These are phyloP conservation scores for Nematodospora anomalae DNA, from an alignment of 1,139 yeast species.

Conservation along the genomic window DNA sequence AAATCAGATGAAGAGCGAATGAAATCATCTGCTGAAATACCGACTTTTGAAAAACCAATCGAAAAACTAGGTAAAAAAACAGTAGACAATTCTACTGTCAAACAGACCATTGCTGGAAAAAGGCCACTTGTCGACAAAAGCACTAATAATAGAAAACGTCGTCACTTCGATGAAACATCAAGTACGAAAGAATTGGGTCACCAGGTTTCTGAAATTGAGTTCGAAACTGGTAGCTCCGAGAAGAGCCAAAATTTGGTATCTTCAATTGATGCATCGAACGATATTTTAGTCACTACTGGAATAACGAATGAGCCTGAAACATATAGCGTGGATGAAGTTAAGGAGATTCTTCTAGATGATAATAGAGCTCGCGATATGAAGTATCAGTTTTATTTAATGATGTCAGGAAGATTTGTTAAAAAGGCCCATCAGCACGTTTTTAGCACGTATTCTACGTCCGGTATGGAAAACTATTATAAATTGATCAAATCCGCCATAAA, in stretches of 20 bases:
- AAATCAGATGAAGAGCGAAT: no score
- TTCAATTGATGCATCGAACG: background rate
- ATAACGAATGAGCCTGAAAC: background rate
- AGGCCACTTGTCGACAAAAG: no score
- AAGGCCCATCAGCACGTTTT: conserved; percentile 26
- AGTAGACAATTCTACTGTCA: no score
- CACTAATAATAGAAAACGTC: no score
- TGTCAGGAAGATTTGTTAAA: conserved; percentile 10
- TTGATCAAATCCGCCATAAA: conserved; percentile 42
- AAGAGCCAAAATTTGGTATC: background rate
- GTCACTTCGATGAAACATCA: no score
- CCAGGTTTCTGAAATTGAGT: no score
- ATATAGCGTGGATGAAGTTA: conserved; percentile 3
- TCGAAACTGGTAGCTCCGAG: background rate
- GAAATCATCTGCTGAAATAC: no score
- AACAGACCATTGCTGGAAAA: no score
- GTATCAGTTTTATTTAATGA: conserved; percentile 17
- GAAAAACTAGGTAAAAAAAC: no score
- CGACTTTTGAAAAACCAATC: no score
- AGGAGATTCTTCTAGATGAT: background rate
- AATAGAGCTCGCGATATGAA: conserved; percentile 9
- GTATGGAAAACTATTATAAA: conserved; percentile 30
- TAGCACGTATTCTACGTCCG: conserved; percentile 16
- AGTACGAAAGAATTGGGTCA: no score
- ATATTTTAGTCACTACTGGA: background rate